phyloP scores from a whole-genome alignment of 2,329 filamentous ascomycete genomes.

The Zymoseptoria tritici region DNA sequence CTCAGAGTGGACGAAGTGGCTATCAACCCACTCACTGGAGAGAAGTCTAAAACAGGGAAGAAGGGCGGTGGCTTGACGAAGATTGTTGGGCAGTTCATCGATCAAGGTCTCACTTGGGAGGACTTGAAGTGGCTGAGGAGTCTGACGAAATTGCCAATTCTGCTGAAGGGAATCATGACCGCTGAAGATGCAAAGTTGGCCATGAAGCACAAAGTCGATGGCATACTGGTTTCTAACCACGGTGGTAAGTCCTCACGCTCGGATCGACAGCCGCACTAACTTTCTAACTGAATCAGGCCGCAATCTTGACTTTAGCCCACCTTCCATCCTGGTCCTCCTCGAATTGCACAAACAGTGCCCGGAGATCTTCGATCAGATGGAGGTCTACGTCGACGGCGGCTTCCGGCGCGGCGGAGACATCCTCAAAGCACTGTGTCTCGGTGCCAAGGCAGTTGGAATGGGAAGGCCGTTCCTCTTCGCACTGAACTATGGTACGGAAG shows the following conservation, averaged over 20 bases:
- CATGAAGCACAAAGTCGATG: conserved; percentile 35
- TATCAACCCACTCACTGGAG: conserved; percentile 32
- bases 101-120: conserved; percentile 45
- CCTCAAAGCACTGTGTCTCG: conserved; percentile 58
- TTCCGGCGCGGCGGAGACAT: conserved; percentile 59
- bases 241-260: conserved; percentile 34
- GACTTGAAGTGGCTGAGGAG: conserved; percentile 37
- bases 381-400: conserved; percentile 56
- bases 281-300: not conserved
- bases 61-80: conserved; percentile 45
- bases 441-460: conserved; percentile 54
- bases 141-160: conserved; percentile 22
- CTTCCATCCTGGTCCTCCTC: conserved; percentile 52
- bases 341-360: conserved; percentile 56
- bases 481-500: conserved; percentile 50
- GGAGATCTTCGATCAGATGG: conserved; percentile 36
- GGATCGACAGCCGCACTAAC: no score
- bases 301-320: conserved; percentile 29
- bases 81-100: conserved; percentile 49
- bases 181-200: conserved; percentile 37
- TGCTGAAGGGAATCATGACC: conserved; percentile 34
- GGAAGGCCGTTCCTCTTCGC: conserved; percentile 54
- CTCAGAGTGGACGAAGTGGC: conserved; percentile 16
- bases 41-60: conserved; percentile 40
- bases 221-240: conserved; percentile 40